Evolutionary conservation across 1,284 basidiomycete species (phyloP), one percentile per base, ranked within the genome.

Genomic region (Leccinum fallax): DNA sequence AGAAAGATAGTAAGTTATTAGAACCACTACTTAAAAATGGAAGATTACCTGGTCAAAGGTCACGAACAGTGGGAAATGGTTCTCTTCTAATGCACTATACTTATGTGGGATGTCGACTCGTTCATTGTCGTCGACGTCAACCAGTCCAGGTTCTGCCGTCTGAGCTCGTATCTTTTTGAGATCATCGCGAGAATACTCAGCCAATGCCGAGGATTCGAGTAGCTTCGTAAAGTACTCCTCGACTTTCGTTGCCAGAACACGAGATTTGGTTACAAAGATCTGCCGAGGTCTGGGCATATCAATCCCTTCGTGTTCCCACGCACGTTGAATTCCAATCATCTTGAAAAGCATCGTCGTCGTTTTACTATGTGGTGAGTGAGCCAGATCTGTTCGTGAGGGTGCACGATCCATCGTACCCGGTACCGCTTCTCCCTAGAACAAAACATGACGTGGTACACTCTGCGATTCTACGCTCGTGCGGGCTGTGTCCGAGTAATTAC

Each of bases 271-370:
- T 1, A 92, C 84, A 65, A 92, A 92, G 2, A 92, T 74, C 67
- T 92, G 90, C 19, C 87, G 81, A 0, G 85, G 84, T 60, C 78
- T 80, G 7, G 72, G 67, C 32, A 78, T 67, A 5, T 67, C 67
- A 2, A 59, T 56, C 34, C 30, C 4, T 15, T 71, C 71, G 34
- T 76, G 63, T 49, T 81, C 76, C 73, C 80, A 85, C 1, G 80
- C 76, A 10, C 81, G 77, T 66, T 90, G 85, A 7, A 90, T 82
- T 5, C 84, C 81, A 4, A 90, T 76, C 82, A 90, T 90, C 74
- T 89, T 89, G 78, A 86, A 88, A 0, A 90, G 74, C 82, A 90
- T 88, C 0, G 87, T 89, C 0, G 88, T 90, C 0, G 89, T 91
- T 81, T 92, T 90, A 5, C 88, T 89, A 55, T 11, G 16, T 1